These are phyloP conservation scores for Phaeomoniella chlamydospora DNA, from an alignment of 2,329 filamentous ascomycete genomes.

Conservation along the genomic window DNA sequence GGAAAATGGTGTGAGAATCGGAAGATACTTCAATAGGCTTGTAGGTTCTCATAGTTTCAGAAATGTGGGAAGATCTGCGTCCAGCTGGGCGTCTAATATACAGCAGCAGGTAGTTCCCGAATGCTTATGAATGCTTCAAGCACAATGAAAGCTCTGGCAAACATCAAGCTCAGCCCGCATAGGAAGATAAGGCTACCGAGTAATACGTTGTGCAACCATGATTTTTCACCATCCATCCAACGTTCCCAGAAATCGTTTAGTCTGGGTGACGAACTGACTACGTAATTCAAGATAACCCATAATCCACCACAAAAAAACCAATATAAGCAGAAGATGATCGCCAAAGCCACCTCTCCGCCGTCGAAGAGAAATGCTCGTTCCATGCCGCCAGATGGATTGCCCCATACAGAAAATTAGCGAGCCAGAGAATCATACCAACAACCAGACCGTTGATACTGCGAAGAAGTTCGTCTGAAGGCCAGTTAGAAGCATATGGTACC, in stretches of 20 bases:
- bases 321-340: conserved; percentile 12
- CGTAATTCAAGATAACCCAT: conserved; percentile 12
- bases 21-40: no score
- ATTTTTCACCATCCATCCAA: conserved; percentile 5
- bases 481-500: conserved; percentile 10
- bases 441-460: conserved; percentile 8
- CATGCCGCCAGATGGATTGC: conserved; percentile 16
- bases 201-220: conserved; percentile 1
- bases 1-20: no score
- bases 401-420: conserved; percentile 14
- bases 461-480: conserved; percentile 12
- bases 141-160: conserved; percentile 13
- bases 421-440: conserved; percentile 10
- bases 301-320: conserved; percentile 12
- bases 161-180: conserved; percentile 6
- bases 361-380: conserved; percentile 14
- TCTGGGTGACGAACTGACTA: conserved; percentile 8
- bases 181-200: conserved; percentile 6
- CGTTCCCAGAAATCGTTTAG: conserved; percentile 10
- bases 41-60: no score
- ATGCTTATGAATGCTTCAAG: conserved; percentile 15
- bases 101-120: conserved; percentile 8
- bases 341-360: conserved; percentile 13
- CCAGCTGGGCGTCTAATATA: conserved; percentile 15
- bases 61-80: conserved; percentile 15